These are phyloP conservation scores for Toxoplasma gondii DNA, from an alignment of 169 alveolate species.

Conservation along the genomic window DNA sequence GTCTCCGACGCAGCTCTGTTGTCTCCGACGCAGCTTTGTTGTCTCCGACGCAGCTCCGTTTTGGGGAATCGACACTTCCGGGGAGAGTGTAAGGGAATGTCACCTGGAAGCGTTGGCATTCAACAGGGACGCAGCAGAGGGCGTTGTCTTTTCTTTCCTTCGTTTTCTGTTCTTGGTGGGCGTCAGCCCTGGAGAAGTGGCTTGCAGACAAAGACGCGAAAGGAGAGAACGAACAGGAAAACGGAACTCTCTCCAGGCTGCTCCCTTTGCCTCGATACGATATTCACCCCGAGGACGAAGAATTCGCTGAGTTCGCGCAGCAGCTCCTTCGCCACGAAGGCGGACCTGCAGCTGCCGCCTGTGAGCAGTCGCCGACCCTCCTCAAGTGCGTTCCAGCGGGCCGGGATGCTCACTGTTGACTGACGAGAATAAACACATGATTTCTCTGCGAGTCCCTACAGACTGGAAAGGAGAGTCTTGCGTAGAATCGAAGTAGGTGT, in stretches of 20 bases:
- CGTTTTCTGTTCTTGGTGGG: too few relatives aligned
- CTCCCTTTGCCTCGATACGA: not conserved
- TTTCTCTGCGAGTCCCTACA: not conserved
- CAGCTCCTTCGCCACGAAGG: not conserved
- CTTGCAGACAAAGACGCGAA: not conserved
- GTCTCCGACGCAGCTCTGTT: too few relatives aligned
- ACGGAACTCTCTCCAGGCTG: not conserved
- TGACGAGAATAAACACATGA: not conserved
- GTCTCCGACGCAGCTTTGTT: too few relatives aligned
- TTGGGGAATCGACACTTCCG: too few relatives aligned
- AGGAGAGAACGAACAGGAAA: not conserved
- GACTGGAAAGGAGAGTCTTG: not conserved
- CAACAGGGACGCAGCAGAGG: too few relatives aligned
- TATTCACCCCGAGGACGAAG: not conserved
- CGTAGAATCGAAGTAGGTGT: too few relatives aligned
- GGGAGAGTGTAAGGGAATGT: too few relatives aligned
- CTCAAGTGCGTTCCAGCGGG: not conserved
- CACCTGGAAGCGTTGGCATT: too few relatives aligned
- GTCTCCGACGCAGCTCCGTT: too few relatives aligned
- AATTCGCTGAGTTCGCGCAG: not conserved
- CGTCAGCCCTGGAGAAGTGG: conserved; percentile 8
- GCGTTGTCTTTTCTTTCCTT: too few relatives aligned
- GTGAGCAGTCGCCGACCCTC: not conserved
- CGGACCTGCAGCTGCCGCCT: not conserved
- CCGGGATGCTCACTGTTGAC: not conserved